Conservation (phyloP, 1,284 basidiomycete species). For the Athelia sp. region DNA sequence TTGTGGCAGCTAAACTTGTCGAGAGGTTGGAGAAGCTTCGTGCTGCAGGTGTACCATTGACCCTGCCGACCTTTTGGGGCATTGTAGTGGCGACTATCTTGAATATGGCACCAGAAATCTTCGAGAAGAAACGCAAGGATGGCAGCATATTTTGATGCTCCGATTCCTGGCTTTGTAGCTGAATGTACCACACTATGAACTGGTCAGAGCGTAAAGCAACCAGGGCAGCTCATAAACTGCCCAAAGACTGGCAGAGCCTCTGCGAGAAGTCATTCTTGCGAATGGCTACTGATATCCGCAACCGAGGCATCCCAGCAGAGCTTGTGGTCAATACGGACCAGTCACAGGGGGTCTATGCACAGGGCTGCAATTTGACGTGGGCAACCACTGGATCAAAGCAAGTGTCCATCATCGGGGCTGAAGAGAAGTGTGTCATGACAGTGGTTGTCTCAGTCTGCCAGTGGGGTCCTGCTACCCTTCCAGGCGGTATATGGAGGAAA, state of each 20-base stretch:
- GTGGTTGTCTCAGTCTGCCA: slow-evolving; percentile 20
- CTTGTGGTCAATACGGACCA: slow-evolving; percentile 26
- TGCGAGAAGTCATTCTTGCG: slow-evolving; percentile 13
- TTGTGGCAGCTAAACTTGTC: neutral
- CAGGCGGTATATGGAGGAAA: slow-evolving; percentile 22
- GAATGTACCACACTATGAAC: neutral
- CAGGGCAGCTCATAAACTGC: slow-evolving; percentile 21
- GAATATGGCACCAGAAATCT: slow-evolving; percentile 1
- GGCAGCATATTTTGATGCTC: neutral
- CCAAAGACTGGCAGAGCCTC: slow-evolving; percentile 12
- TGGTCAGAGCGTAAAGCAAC: slow-evolving; percentile 7
- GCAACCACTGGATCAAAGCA: slow-evolving; percentile 19
- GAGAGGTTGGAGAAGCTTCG: neutral
- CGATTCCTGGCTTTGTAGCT: neutral
- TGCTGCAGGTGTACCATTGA: neutral
- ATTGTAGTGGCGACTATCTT: neutral
- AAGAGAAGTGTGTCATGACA: slow-evolving; percentile 31
- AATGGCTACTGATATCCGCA: slow-evolving; percentile 13
- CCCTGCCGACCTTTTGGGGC: neutral
- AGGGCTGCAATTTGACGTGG: slow-evolving; percentile 17
- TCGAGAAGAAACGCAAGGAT: neutral
- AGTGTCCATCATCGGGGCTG: slow-evolving; percentile 20
- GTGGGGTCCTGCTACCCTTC: slow-evolving; percentile 23
- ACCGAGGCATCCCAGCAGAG: slow-evolving; percentile 13
- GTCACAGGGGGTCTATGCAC: slow-evolving; percentile 19